A percentile compares a stretch with the other conserved stretches of the same genome.
phyloP scores from a whole-genome alignment of 768 basidiomycete genomes.

The Porpolomopsis calyptriformis region DNA sequence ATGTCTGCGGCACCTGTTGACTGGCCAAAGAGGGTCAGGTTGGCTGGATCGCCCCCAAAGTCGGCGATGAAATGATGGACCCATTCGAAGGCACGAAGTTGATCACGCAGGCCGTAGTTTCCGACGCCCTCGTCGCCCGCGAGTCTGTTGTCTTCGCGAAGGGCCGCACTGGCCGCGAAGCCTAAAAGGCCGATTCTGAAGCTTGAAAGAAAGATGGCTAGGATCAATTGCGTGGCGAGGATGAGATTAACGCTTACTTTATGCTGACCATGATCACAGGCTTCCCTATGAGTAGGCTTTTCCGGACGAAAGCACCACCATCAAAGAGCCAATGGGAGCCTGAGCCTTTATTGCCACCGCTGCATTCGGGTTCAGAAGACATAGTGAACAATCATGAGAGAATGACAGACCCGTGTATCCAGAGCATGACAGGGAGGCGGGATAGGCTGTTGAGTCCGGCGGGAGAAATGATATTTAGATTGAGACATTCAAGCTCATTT shows the following conservation, averaged over 20 bases:
- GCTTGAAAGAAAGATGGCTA: slow-evolving; percentile 25
- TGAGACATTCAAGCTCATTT: slow-evolving; percentile 72
- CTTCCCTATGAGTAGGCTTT: slow-evolving; percentile 49
- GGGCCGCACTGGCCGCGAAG: slow-evolving; percentile 54
- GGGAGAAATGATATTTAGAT: slow-evolving; percentile 72
- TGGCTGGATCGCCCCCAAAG: slow-evolving; percentile 60
- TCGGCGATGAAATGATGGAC: slow-evolving; percentile 45
- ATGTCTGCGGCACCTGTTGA: slow-evolving; percentile 50
- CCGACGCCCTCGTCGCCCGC: slow-evolving; percentile 64
- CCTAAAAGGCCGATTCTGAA: slow-evolving; percentile 72
- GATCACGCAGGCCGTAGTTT: slow-evolving; percentile 70
- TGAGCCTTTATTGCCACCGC: slow-evolving; percentile 62
- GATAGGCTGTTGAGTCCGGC: slow-evolving; percentile 42
- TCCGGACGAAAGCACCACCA: slow-evolving; percentile 58
- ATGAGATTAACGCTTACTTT: slow-evolving; percentile 43
- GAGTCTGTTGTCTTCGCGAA: slow-evolving; percentile 56
- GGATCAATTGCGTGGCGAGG: not conserved
- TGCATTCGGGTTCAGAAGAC: slow-evolving; percentile 22
- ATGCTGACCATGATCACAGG: slow-evolving; percentile 64
- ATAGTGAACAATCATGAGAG: not conserved
- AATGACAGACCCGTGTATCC: slow-evolving; percentile 68
- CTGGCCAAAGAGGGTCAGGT: slow-evolving; percentile 43
- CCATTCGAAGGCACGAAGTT: slow-evolving; percentile 56
- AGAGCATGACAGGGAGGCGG: slow-evolving; percentile 66
- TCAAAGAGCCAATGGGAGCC: slow-evolving; percentile 75